These are phyloP conservation scores for Pythium brachiatum DNA, from an alignment of 352 stramenopile species.

Conservation along the genomic window DNA sequence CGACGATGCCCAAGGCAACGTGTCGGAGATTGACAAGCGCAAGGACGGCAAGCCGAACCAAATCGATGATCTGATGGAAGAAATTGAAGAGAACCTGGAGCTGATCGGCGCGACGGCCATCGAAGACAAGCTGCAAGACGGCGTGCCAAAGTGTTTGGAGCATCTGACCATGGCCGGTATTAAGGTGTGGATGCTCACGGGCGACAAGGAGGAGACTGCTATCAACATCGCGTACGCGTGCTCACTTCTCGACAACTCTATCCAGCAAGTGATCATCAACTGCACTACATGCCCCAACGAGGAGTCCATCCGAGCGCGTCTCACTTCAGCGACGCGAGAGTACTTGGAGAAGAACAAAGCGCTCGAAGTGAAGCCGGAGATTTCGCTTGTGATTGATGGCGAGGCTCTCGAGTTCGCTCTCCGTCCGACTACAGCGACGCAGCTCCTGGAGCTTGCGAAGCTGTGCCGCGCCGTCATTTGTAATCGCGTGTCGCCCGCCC, in stretches of 20 bases:
- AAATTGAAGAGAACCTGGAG: slow-evolving; percentile 79
- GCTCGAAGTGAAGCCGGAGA: slow-evolving; percentile 40
- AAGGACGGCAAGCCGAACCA: slow-evolving; percentile 78
- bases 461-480: slow-evolving; percentile 86
- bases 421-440: slow-evolving; percentile 27
- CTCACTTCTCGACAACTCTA: slow-evolving; percentile 81
- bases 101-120: slow-evolving; percentile 90
- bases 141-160: slow-evolving; percentile 83
- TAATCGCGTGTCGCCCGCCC: slow-evolving; percentile 80
- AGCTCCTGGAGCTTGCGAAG: slow-evolving; percentile 61
- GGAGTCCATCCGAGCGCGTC: slow-evolving; percentile 57
- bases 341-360: slow-evolving; percentile 45
- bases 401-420: slow-evolving; percentile 74
- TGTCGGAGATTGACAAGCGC: slow-evolving; percentile 71
- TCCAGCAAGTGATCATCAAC: slow-evolving; percentile 77
- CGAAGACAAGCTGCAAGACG: slow-evolving; percentile 91
- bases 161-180: slow-evolving; percentile 81
- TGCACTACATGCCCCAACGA: slow-evolving; percentile 62
- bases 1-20: slow-evolving; percentile 62
- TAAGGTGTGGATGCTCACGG: slow-evolving; percentile 87
- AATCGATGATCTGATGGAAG: slow-evolving; percentile 75
- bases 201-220: slow-evolving; percentile 86
- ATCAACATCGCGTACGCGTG: slow-evolving; percentile 92
- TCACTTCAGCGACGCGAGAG: slow-evolving; percentile 44
- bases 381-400: slow-evolving; percentile 72